Base-by-base conservation (phyloP, 305 asterid genomes). In the Petunia hybrid region DNA sequence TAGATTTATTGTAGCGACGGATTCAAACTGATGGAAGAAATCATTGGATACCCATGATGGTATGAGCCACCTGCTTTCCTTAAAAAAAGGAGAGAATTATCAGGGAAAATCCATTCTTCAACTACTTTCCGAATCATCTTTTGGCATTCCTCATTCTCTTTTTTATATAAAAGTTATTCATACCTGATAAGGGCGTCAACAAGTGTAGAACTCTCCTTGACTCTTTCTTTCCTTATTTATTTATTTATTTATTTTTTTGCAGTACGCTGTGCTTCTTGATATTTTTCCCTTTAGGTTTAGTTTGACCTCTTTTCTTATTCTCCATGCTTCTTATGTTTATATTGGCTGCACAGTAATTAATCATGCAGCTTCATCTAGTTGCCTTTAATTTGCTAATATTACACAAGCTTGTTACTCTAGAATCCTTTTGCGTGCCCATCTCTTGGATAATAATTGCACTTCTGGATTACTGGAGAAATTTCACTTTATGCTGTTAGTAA, bases 291-390 rank as follows among this genome's bases (percentile, higher is more conserved):
- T 22, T 71, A 6, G 61, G 77, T 46, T 46, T 48, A 46, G 35
- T 35, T 71, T 71, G 77, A 71, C 22, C 22, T 71, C 77, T 35
- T 71, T 14, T 35, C 45, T 12, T 71, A 61, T 71, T 12, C 48
- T 31, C 62, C 77, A 61, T 35, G 77, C 61, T 10, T 48, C 9
- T 48, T 31, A 48, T 71, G 35, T 48, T 71, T 71, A 35, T 71
- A 46, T 48, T 31, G n/a, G 77, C 35, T 48, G 61, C 77, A 71
- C 61, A 46, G 35, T 31, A 51, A 45, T 45, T 45, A 31, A 45
- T 22, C 42, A 45, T 2, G 4, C 77, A 71, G 13, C 61, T 46
- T 71, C 59, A 45, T 41, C 61, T 48, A 71, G 61, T 71, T 70
- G 60, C 0, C 13, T 35, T 12, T 48, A 71, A 1, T 12, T 71